These are phyloP conservation scores for Candida incommunis DNA, from an alignment of 805 yeast genomes.

Conservation along the genomic window DNA sequence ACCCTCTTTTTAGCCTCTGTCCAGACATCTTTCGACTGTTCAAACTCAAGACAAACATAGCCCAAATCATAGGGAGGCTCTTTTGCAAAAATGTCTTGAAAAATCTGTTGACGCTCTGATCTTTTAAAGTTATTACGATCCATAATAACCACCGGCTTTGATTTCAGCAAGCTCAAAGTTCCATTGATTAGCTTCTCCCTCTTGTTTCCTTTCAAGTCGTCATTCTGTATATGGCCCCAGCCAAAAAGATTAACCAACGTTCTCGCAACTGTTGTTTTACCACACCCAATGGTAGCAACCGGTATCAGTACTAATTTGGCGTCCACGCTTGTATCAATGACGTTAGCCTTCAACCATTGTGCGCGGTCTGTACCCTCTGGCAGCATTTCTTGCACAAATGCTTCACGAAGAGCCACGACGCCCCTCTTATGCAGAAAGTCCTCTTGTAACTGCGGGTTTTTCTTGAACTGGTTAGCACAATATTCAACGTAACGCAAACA, in stretches of 20 bases:
- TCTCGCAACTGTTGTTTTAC: slow-evolving; percentile 72
- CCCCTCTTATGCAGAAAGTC: slow-evolving; percentile 47
- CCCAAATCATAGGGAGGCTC: slow-evolving; percentile 32
- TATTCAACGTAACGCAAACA: slow-evolving; percentile 58
- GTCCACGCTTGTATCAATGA: slow-evolving; percentile 32
- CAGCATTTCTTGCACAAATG: slow-evolving; percentile 31
- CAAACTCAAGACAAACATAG: slow-evolving; percentile 57
- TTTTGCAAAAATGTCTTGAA: slow-evolving; percentile 36
- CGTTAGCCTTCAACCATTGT: slow-evolving; percentile 4
- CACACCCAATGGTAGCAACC: slow-evolving; percentile 86
- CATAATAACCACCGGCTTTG: slow-evolving; percentile 40
- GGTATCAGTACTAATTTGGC: slow-evolving; percentile 60
- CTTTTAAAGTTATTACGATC: slow-evolving; percentile 75
- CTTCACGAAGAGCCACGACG: slow-evolving; percentile 56
- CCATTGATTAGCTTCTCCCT: slow-evolving; percentile 17
- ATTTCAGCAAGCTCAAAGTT: slow-evolving; percentile 21
- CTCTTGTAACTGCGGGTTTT: slow-evolving; percentile 31
- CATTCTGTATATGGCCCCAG: slow-evolving; percentile 76
- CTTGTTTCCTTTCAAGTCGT: slow-evolving; percentile 29
- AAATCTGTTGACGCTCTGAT: slow-evolving; percentile 54
- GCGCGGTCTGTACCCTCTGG: slow-evolving; percentile 1
- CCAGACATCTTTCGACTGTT: slow-evolving; percentile 31
- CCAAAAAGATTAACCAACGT: slow-evolving; percentile 44
- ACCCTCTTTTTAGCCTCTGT: slow-evolving; percentile 47
- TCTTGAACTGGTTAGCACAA: slow-evolving; percentile 39